phyloP scores from a whole-genome alignment of 495 filamentous ascomycete species.

The Evernia prunastri region DNA sequence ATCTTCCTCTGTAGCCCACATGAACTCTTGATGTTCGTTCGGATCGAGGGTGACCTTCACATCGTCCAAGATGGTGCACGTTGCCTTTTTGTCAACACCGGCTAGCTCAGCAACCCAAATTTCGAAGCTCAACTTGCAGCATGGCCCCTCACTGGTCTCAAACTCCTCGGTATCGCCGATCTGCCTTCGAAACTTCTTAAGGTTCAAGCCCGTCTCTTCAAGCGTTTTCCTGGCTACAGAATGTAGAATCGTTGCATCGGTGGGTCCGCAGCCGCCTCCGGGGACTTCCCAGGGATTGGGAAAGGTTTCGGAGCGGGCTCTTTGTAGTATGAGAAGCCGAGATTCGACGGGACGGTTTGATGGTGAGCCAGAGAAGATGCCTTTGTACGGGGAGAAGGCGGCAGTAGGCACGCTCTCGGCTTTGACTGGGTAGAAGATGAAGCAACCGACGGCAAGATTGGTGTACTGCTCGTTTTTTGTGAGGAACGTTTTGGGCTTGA shows the following conservation, averaged over 20 bases:
- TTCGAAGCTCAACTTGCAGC: slow-evolving; percentile 8
- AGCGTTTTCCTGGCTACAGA: slow-evolving; percentile 48
- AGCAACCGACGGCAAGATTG: slow-evolving; percentile 35
- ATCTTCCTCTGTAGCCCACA: slow-evolving; percentile 43
- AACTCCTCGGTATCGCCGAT: slow-evolving; percentile 35
- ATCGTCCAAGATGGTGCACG: slow-evolving; percentile 21
- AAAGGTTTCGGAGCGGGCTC: slow-evolving; percentile 40
- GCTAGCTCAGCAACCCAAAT: slow-evolving; percentile 28
- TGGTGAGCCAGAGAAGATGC: background rate
- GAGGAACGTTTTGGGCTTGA: slow-evolving; percentile 35
- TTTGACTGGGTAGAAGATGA: slow-evolving; percentile 36
- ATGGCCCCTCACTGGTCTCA: background rate
- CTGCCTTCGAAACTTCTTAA: slow-evolving; percentile 39
- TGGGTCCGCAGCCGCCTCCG: slow-evolving; percentile 45
- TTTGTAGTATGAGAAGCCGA: slow-evolving; percentile 49
- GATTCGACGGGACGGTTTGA: background rate
- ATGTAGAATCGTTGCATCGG: slow-evolving; percentile 47
- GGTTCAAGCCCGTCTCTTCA: slow-evolving; percentile 54
- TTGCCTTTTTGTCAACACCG: background rate
- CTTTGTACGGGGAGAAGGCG: background rate
- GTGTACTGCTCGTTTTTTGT: slow-evolving; percentile 33
- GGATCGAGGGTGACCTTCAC: slow-evolving; percentile 35
- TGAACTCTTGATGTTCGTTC: slow-evolving; percentile 40
- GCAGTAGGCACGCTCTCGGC: background rate
- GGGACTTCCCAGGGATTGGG: slow-evolving; percentile 53